phyloP scores from a whole-genome alignment of 768 basidiomycete species.

The Phylloporus sp. region DNA sequence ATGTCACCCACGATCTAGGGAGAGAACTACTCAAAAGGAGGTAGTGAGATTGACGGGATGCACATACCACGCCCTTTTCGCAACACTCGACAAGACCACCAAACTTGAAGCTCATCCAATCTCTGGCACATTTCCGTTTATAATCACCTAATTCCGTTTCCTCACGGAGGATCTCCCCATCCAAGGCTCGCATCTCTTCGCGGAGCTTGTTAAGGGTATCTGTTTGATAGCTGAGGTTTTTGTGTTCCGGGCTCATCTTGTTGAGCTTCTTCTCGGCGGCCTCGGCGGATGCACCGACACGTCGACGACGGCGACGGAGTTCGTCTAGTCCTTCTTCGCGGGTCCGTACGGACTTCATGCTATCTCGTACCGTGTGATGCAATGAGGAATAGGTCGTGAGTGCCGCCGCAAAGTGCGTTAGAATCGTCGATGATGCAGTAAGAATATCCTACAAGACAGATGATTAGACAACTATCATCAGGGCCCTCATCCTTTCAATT shows the following conservation, averaged over 20 bases:
- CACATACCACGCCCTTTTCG: constrained; percentile 66
- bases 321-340: constrained; percentile 82
- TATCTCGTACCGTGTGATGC: constrained; percentile 56
- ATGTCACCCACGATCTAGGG: constrained; percentile 46
- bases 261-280: constrained; percentile 82
- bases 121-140: constrained; percentile 66
- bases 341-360: constrained; percentile 79
- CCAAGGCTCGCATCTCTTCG: constrained; percentile 73
- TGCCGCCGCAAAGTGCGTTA: constrained; percentile 64
- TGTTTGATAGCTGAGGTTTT: constrained; percentile 73
- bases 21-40: background rate
- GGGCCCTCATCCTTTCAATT: background rate
- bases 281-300: constrained; percentile 68
- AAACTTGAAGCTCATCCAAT: constrained; percentile 82
- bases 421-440: constrained; percentile 61
- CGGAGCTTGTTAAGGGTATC: constrained; percentile 66
- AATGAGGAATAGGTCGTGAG: constrained; percentile 67
- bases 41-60: background rate
- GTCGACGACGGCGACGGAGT: constrained; percentile 64
- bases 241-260: constrained; percentile 89
- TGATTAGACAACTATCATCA: background rate
- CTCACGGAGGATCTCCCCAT: constrained; percentile 78
- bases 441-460: constrained; percentile 62
- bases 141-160: constrained; percentile 80
- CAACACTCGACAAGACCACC: constrained; percentile 81